Conservation (phyloP, 768 basidiomycete genomes). For the Podaxis sp. region DNA sequence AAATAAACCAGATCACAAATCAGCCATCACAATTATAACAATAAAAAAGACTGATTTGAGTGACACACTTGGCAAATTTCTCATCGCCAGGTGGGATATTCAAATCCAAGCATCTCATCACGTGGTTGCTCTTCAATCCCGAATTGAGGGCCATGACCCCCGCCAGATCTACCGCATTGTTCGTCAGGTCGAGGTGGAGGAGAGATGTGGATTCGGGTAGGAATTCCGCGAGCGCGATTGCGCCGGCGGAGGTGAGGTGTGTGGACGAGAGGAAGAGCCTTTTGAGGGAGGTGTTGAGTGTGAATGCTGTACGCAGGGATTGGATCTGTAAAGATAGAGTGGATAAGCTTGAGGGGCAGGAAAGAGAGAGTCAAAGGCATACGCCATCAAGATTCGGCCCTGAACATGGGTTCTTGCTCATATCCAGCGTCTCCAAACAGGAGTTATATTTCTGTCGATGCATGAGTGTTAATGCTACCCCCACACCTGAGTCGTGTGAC, state of each 20-base stretch:
- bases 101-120: constrained; percentile 89
- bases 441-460: constrained; percentile 36
- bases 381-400: constrained; percentile 91
- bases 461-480: background rate
- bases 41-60: background rate
- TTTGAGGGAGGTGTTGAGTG: constrained; percentile 86
- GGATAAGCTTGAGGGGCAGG: background rate
- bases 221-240: constrained; percentile 95
- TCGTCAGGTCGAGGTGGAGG: constrained; percentile 87
- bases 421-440: constrained; percentile 87
- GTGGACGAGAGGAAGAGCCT: constrained; percentile 90
- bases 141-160: constrained; percentile 90
- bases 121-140: constrained; percentile 78
- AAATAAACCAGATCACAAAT: background rate
- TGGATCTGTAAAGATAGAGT: constrained; percentile 47
- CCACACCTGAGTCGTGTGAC: background rate
- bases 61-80: constrained; percentile 60
- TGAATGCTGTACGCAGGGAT: constrained; percentile 89
- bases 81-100: constrained; percentile 87
- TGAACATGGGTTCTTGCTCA: constrained; percentile 91
- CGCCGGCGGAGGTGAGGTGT: constrained; percentile 72
- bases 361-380: constrained; percentile 22
- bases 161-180: constrained; percentile 79
- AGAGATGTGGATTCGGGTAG: constrained; percentile 85
- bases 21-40: background rate